Evolutionary conservation across 202 grass and related monocot species (phyloP).

Genomic region (Elaeis oleifera): DNA sequence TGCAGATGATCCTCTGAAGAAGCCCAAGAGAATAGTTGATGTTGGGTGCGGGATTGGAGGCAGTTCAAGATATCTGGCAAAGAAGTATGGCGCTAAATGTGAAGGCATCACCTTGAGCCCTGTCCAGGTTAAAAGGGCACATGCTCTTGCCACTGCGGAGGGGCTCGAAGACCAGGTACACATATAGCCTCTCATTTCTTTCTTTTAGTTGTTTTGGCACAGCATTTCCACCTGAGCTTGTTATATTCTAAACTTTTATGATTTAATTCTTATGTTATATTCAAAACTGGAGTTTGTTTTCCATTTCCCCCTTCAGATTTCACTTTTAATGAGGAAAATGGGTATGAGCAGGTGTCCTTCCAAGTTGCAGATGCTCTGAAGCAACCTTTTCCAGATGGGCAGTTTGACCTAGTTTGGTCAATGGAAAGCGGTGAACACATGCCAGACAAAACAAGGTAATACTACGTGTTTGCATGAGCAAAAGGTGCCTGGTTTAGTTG

Average conservation of each 20-base stretch:
- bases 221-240: too few species aligned
- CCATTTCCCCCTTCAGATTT: not conserved
- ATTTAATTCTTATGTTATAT: too few species aligned
- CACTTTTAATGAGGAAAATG: not conserved
- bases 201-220: too few species aligned
- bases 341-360: slow-evolving; percentile 49
- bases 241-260: too few species aligned
- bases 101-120: slow-evolving; percentile 76
- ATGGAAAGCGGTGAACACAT: slow-evolving; percentile 99
- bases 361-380: slow-evolving; percentile 94
- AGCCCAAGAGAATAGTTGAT: slow-evolving; percentile 64
- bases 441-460: slow-evolving; percentile 74
- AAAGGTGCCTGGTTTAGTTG: too few species aligned
- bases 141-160: slow-evolving; percentile 40
- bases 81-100: slow-evolving; percentile 71
- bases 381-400: slow-evolving; percentile 77
- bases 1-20: slow-evolving; percentile 52
- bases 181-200: slow-evolving; percentile 1
- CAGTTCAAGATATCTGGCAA: slow-evolving; percentile 91
- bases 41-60: slow-evolving; percentile 90
- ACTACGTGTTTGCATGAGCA: too few species aligned
- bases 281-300: not conserved
- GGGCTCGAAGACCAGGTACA: slow-evolving; percentile 65
- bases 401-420: slow-evolving; percentile 94
- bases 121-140: slow-evolving; percentile 77